Conservation (phyloP, 345 rosid species). For the Corchorus olitorius region DNA sequence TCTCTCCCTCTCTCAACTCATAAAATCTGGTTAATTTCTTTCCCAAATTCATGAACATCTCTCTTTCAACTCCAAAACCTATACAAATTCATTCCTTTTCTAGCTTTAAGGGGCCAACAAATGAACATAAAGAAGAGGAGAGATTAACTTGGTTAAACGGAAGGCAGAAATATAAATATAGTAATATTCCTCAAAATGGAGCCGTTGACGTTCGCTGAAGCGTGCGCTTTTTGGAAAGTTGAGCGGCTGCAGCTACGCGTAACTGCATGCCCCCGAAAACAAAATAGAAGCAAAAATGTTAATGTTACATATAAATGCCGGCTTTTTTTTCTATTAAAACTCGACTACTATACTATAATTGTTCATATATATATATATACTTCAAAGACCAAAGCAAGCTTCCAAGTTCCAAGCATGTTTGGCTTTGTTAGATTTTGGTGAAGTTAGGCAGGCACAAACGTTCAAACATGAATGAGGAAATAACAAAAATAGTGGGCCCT, state of each 20-base stretch:
- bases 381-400: not conserved
- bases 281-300: slow-evolving; percentile 17
- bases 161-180: not conserved
- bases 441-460: not conserved
- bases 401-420: not conserved
- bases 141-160: not conserved
- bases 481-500: not conserved
- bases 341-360: not conserved
- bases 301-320: not conserved
- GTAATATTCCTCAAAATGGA: slow-evolving; percentile 60
- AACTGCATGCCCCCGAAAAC: slow-evolving; percentile 42
- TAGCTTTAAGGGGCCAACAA: slow-evolving; percentile 17
- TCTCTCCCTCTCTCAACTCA: not conserved
- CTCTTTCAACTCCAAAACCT: not conserved
- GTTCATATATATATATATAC: not conserved
- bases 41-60: not conserved
- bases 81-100: slow-evolving; percentile 20
- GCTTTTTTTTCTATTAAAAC: not conserved
- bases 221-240: slow-evolving; percentile 42
- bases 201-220: slow-evolving; percentile 68
- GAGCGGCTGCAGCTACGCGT: slow-evolving; percentile 46
- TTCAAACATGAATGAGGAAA: not conserved
- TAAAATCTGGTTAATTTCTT: not conserved
- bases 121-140: not conserved
- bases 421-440: not conserved